Conservation (phyloP, 2,329 filamentous ascomycete genomes). For the Curvularia spicifera region DNA sequence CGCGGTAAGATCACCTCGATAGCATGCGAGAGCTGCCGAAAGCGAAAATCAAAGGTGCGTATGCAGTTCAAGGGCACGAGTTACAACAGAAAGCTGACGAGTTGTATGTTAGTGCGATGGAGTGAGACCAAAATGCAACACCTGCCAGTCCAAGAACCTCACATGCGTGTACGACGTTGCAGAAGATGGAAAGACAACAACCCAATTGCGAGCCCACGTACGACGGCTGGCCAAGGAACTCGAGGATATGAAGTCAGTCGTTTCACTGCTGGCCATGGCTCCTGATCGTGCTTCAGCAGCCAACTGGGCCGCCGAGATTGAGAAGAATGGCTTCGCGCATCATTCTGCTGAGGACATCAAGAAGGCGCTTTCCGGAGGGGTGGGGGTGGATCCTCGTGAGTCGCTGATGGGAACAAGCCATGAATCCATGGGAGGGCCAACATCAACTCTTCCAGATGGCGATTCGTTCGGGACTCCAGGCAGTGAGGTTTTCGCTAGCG, state of each 20-base stretch:
- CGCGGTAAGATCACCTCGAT: conserved; percentile 51
- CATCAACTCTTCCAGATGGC: conserved; percentile 29
- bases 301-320: conserved; percentile 46
- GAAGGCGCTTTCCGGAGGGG: conserved; percentile 44
- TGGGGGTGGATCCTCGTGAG: background rate
- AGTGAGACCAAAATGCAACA: conserved; percentile 49
- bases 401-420: conserved; percentile 24
- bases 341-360: conserved; percentile 48
- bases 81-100: conserved; percentile 17
- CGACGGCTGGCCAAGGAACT: conserved; percentile 47
- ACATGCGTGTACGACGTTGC: conserved; percentile 49
- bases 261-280: conserved; percentile 44
- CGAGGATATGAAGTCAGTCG: conserved; percentile 49
- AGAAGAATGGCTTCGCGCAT: conserved; percentile 48
- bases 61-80: background rate
- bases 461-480: conserved; percentile 37
- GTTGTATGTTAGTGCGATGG: conserved; percentile 42
- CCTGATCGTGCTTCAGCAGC: conserved; percentile 44
- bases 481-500: conserved; percentile 34
- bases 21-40: conserved; percentile 50
- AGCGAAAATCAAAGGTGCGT: conserved; percentile 49
- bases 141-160: conserved; percentile 48
- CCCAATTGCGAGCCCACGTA: conserved; percentile 48
- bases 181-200: conserved; percentile 49
- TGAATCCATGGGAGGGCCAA: conserved; percentile 31